These are phyloP conservation scores for Lenwebbia sp. DNA, from an alignment of 345 rosid species.

Conservation along the genomic window DNA sequence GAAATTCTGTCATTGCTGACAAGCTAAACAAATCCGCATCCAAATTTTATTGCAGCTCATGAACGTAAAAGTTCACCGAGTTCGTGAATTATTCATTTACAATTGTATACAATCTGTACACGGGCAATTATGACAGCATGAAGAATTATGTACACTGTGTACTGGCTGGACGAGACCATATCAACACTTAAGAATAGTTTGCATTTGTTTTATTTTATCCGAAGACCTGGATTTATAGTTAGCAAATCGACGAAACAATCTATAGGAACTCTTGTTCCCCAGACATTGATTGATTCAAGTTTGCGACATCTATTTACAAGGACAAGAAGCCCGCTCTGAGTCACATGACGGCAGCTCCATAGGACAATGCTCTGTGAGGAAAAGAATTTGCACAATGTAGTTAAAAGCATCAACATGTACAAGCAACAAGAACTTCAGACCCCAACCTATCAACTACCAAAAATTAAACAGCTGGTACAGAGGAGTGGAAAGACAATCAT, in stretches of 20 bases:
- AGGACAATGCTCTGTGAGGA: slow-evolving; percentile 45
- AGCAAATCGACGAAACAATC: slow-evolving; percentile 59
- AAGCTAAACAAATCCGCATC: neutral
- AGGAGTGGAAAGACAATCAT: neutral
- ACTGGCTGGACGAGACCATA: neutral
- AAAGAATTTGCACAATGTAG: neutral
- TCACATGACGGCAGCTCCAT: slow-evolving; percentile 94
- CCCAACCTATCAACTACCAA: neutral
- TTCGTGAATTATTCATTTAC: neutral
- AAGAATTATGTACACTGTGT: neutral
- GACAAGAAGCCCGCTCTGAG: slow-evolving; percentile 50
- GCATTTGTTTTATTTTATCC: slow-evolving; percentile 23
- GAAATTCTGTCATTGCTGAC: neutral
- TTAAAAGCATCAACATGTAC: neutral
- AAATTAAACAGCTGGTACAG: neutral
- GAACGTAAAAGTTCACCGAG: neutral
- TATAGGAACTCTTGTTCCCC: slow-evolving; percentile 82
- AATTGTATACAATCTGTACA: neutral
- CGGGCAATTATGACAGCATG: neutral
- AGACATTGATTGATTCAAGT: slow-evolving; percentile 64
- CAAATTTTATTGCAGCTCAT: neutral
- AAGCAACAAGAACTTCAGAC: neutral
- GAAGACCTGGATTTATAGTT: slow-evolving; percentile 54
- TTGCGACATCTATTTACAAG: slow-evolving; percentile 61
- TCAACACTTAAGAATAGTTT: neutral